Evolutionary conservation across 805 yeast genomes (phyloP), one percentile per base, ranked within the genome.

Genomic region (Debaryomyces hansenii): DNA sequence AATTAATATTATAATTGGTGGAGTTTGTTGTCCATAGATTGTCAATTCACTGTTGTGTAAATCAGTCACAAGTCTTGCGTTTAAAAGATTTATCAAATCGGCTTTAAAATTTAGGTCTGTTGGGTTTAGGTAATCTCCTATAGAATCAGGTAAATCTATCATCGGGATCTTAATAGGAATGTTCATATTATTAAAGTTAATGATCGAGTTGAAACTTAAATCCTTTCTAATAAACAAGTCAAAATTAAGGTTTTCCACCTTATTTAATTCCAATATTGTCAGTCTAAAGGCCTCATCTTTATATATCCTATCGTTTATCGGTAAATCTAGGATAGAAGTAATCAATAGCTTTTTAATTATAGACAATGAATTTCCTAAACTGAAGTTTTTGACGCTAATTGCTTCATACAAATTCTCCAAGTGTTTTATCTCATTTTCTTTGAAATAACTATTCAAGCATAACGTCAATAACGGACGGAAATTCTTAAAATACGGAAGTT

Each of bases 381-480:
- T 46, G 32, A 71, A 63, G 49, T 56, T 56, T 46, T 70, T 69
- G 37, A 54, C 51, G 48, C 70, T 72, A 10, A 73, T 54, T 4
- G 69, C 55, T 6, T 57, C 49, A 52, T 59, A 71, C 33, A 73
- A 59, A 20, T 63, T 61, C 21, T 57, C 41, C 35, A 72, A 50
- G 18, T 57, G 56, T 10, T 32, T 20, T 1, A 56, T 16, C 20
- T 61, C 56, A 40, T 56, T 57, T 7, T 42, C 39, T 5, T 57
- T 52, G 44, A 77, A 77, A 53, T 77, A 77, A 37, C 62, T 61
- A 56, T 78, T 83, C 37, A 84, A 67, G 4, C 83, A 72, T 31
- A 80, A 72, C 39, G 79, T 60, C 35, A 85, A 57, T 44, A 84
- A 54, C 6, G 88, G 89, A 55, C 78, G 80, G 64, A 83, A 82